These are phyloP conservation scores for Simmondsia chinensis DNA, from an alignment of 148 eudicot species.

Conservation along the genomic window DNA sequence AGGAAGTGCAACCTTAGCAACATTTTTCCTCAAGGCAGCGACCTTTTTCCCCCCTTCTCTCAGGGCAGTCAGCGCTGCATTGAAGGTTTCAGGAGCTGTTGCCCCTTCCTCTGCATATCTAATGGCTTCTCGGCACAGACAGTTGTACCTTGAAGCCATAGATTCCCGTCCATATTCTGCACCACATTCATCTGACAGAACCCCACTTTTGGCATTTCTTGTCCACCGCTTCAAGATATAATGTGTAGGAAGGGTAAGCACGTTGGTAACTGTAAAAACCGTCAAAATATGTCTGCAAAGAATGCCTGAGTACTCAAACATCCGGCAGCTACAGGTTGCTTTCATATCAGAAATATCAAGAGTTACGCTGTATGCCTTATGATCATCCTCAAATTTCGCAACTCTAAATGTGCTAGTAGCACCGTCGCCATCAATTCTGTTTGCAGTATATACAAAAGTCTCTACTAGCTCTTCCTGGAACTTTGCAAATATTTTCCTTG, in stretches of 20 bases:
- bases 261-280: conserved; percentile 82
- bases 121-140: conserved; percentile 68
- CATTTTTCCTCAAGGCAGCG: conserved; percentile 43
- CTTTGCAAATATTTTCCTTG: conserved; percentile 68
- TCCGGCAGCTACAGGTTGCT: conserved; percentile 81
- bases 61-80: conserved; percentile 47
- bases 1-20: conserved; percentile 42
- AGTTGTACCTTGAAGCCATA: conserved; percentile 51
- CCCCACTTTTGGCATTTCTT: conserved; percentile 57
- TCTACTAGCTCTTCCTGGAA: conserved; percentile 94
- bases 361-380: conserved; percentile 57
- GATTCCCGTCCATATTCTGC: conserved; percentile 36
- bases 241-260: conserved; percentile 84
- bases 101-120: conserved; percentile 79
- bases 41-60: conserved; percentile 65
- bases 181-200: conserved; percentile 28
- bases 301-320: conserved; percentile 88
- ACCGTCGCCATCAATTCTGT: conserved; percentile 66
- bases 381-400: conserved; percentile 86
- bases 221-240: conserved; percentile 92
- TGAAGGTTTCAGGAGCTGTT: conserved; percentile 48
- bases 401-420: conserved; percentile 62
- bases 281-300: conserved; percentile 88
- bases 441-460: conserved; percentile 93
- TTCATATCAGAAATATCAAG: conserved; percentile 55